Evolutionary conservation across 768 basidiomycete species (phyloP).

Genomic region (Candolleomyces efflorescens): DNA sequence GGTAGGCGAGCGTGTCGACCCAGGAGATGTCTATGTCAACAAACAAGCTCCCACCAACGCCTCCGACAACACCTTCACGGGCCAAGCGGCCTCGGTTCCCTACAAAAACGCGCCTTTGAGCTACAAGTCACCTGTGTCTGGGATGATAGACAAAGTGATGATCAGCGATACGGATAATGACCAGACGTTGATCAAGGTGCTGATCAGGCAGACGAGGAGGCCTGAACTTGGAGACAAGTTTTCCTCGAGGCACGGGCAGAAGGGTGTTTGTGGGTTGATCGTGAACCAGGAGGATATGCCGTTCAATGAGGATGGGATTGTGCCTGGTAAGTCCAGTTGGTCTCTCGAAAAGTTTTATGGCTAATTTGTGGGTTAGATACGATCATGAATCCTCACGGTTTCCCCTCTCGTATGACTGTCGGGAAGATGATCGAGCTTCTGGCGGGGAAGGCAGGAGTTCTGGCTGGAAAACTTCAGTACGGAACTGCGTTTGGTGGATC

Average conservation of each 20-base stretch:
- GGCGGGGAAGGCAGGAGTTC: constrained; percentile 95
- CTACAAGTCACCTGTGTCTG: constrained; percentile 92
- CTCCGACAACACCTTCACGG: constrained; percentile 85
- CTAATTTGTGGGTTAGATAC: constrained; percentile 54
- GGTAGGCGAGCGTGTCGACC: constrained; percentile 90
- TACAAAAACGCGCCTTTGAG: constrained; percentile 92
- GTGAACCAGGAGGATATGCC: constrained; percentile 99
- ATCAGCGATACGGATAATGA: constrained; percentile 96
- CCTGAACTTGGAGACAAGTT: constrained; percentile 99
- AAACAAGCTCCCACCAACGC: constrained; percentile 95
- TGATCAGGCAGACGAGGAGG: constrained; percentile 93
- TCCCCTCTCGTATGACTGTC: constrained; percentile 98
- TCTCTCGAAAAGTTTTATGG: constrained; percentile 6
- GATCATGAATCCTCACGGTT: constrained; percentile 99
- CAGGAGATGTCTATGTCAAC: constrained; percentile 93
- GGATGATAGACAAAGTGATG: constrained; percentile 97
- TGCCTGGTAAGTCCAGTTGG: constrained; percentile 56
- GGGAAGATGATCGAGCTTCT: constrained; percentile 99
- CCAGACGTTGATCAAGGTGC: constrained; percentile 93
- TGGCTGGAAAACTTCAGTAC: constrained; percentile 86
- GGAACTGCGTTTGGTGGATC: constrained; percentile 98
- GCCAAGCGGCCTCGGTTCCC: constrained; percentile 75
- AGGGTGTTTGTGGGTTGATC: constrained; percentile 97
- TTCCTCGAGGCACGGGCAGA: constrained; percentile 96
- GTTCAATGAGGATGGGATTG: constrained; percentile 97